Percentiles rank a stretch among this genome's conserved stretches.
These are phyloP conservation scores for Polyrhizophydium stewartii DNA, from an alignment of 371 early-diverging fungal genomes.

Conservation along the genomic window DNA sequence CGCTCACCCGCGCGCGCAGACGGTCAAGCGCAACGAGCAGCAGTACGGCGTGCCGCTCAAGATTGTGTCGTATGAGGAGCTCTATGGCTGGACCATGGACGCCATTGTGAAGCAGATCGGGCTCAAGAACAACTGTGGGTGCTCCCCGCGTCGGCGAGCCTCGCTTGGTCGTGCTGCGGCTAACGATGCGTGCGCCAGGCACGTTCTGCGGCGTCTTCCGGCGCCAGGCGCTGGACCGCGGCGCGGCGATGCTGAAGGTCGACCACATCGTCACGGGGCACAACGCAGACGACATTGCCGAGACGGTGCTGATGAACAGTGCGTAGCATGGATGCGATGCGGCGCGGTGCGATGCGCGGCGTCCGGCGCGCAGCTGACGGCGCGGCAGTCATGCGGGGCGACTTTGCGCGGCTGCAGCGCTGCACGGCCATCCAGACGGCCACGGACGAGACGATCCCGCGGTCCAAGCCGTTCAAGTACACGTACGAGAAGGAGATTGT, in stretches of 20 bases:
- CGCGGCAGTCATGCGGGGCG: slow-evolving; percentile 92
- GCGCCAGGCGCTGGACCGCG: slow-evolving; percentile 97
- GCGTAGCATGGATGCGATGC: slow-evolving; percentile 20
- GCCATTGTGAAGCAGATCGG: slow-evolving; percentile 93
- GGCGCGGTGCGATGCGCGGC: too few species aligned
- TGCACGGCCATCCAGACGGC: slow-evolving; percentile 93
- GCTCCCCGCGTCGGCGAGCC: neutral
- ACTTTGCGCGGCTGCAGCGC: slow-evolving; percentile 87
- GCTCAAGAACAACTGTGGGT: slow-evolving; percentile 92
- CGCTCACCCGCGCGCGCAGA: slow-evolving; percentile 31
- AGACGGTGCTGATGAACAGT: slow-evolving; percentile 99
- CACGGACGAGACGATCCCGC: slow-evolving; percentile 64
- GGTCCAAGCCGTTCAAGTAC: slow-evolving; percentile 99
- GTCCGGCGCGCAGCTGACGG: too few species aligned
- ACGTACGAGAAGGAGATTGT: slow-evolving; percentile 99
- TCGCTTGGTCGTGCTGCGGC: neutral
- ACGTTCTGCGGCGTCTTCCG: slow-evolving; percentile 99
- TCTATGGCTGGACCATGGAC: slow-evolving; percentile 99
- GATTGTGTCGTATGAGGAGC: slow-evolving; percentile 92
- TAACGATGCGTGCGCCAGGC: slow-evolving; percentile 26
- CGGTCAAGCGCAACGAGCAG: slow-evolving; percentile 93
- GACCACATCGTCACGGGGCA: slow-evolving; percentile 99
- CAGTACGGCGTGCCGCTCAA: slow-evolving; percentile 92
- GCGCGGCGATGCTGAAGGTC: slow-evolving; percentile 85
- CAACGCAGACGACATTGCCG: slow-evolving; percentile 99